Percentiles rank a stretch among this genome's conserved stretches.
Evolutionary conservation across 768 basidiomycete species (phyloP).

Genomic region (Leccinellum luteum): DNA sequence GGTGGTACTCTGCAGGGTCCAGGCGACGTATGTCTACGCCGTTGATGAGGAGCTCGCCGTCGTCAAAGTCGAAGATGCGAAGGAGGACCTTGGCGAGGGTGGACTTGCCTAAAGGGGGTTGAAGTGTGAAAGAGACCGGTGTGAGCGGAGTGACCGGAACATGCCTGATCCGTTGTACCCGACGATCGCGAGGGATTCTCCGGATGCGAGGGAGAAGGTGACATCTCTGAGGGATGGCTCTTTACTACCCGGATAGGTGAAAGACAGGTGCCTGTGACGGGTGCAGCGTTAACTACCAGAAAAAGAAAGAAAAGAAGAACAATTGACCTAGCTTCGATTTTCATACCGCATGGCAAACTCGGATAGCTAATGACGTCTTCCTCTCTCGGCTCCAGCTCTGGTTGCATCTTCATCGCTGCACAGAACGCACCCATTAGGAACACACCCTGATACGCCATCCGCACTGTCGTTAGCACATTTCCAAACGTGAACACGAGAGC

Average conservation of each 20-base stretch:
- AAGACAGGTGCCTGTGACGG: slow-evolving; percentile 54
- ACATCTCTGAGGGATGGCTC: slow-evolving; percentile 69
- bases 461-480: slow-evolving; percentile 58
- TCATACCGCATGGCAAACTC: slow-evolving; percentile 54
- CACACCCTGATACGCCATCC: slow-evolving; percentile 80
- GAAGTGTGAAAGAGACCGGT: slow-evolving; percentile 7
- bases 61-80: slow-evolving; percentile 73
- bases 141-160: slow-evolving; percentile 21
- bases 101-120: slow-evolving; percentile 64
- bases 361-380: slow-evolving; percentile 51
- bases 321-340: slow-evolving; percentile 58
- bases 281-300: slow-evolving; percentile 4
- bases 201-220: slow-evolving; percentile 66
- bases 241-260: slow-evolving; percentile 74
- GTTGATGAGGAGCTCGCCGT: slow-evolving; percentile 68
- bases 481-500: slow-evolving; percentile 65
- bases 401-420: slow-evolving; percentile 69
- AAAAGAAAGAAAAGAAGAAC: background rate
- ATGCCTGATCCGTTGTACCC: slow-evolving; percentile 81
- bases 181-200: slow-evolving; percentile 82
- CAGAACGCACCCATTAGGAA: slow-evolving; percentile 87
- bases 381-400: slow-evolving; percentile 59
- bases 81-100: slow-evolving; percentile 81
- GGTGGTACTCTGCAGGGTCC: slow-evolving; percentile 69
- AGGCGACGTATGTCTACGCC: slow-evolving; percentile 63